Conservation (phyloP, 2,329 filamentous ascomycete species). For the Albifimbria verrucaria region DNA sequence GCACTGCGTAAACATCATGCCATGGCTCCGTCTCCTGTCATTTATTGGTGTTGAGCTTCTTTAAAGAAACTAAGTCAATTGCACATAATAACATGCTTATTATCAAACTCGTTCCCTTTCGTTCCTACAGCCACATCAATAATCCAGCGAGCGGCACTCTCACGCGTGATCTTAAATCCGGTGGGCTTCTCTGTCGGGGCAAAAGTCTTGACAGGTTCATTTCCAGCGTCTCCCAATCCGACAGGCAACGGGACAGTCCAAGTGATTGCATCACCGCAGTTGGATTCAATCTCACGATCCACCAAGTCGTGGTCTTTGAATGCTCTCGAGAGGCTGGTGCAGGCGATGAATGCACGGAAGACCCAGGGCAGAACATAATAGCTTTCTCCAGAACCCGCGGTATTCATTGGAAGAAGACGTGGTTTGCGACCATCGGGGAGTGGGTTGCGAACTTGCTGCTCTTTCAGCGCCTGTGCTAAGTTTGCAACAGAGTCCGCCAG, state of each 20-base stretch:
- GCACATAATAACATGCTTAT: neutral
- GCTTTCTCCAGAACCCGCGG: neutral
- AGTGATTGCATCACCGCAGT: neutral
- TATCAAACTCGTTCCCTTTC: neutral
- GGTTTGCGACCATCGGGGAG: neutral
- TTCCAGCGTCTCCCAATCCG: neutral
- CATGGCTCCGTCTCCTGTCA: too few relatives aligned
- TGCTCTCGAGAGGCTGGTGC: neutral
- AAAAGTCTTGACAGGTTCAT: neutral
- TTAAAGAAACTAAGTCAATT: too few relatives aligned
- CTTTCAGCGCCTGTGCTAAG: neutral
- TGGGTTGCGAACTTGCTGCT: neutral
- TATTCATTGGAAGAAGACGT: neutral
- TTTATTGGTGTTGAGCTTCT: too few relatives aligned
- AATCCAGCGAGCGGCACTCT: neutral
- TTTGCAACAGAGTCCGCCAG: neutral
- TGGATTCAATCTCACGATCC: neutral
- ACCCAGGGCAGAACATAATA: neutral
- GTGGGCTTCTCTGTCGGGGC: neutral
- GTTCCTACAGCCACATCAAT: neutral
- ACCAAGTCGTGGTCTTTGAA: neutral
- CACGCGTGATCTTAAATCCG: neutral
- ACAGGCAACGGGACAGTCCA: neutral
- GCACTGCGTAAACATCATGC: too few relatives aligned
- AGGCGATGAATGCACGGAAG: neutral